These are phyloP conservation scores for Sugiyamaella smithiae DNA, from an alignment of 805 yeast genomes.

Conservation along the genomic window DNA sequence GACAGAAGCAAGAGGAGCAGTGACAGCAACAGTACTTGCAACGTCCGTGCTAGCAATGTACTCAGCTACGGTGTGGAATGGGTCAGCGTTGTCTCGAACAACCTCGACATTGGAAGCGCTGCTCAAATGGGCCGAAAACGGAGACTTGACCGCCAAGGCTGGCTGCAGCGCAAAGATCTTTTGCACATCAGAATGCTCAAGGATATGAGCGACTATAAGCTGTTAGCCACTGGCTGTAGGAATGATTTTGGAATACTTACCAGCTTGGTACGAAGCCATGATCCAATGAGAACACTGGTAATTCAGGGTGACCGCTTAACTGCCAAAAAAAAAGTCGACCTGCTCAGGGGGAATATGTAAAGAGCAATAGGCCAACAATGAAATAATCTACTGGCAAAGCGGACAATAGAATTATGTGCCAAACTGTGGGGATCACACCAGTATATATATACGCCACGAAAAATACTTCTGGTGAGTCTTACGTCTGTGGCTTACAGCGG, in stretches of 20 bases:
- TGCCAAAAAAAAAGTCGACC: too few species aligned
- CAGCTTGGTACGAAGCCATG: conserved; percentile 3
- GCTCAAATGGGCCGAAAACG: conserved; percentile 31
- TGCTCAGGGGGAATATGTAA: too few species aligned
- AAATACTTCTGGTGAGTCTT: not conserved
- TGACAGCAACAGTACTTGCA: conserved; percentile 42
- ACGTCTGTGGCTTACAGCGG: not conserved
- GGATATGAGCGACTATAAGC: conserved; percentile 36
- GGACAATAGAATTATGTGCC: too few species aligned
- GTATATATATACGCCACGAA: not conserved
- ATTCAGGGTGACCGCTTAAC: not conserved
- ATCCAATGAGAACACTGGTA: not conserved
- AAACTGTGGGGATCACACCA: not conserved
- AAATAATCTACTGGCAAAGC: too few species aligned
- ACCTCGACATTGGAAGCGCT: conserved; percentile 24
- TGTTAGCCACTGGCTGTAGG: conserved; percentile 1
- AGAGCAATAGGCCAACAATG: too few species aligned
- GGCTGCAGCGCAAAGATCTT: conserved; percentile 46
- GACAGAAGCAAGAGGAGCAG: conserved; percentile 52
- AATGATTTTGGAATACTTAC: conserved; percentile 1
- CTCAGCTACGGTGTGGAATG: conserved; percentile 45
- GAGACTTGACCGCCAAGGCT: conserved; percentile 42
- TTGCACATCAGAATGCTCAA: conserved; percentile 31
- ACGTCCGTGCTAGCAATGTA: conserved; percentile 26
- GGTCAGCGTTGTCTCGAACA: conserved; percentile 50